Evolutionary conservation across 106 monocot species (phyloP), one percentile per base, ranked within the genome.

Genomic region (Platanthera guangdongensis): DNA sequence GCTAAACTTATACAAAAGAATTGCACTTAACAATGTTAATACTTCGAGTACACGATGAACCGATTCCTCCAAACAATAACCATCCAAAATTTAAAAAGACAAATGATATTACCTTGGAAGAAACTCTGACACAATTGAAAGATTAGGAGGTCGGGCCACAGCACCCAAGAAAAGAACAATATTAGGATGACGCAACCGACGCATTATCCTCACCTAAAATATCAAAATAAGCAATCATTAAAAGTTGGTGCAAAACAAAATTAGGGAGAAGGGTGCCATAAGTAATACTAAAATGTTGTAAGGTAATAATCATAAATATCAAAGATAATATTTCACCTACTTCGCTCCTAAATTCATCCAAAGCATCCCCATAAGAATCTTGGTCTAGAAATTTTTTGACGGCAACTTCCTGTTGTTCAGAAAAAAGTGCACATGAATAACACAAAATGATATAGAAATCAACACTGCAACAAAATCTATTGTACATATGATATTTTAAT

Each of bases 381-480:
- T 97, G 96, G 76, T 97, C 93, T 49, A 97, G 81, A 74, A 97
- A 97, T 59, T 97, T 97, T 86, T 97, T 97, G 13, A 97, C 96
- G 48, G 96, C 96, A 70, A 97, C 96, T 88, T 97, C 96, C 96
- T 97, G 88, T 73, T 52, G 6, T 21, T 72, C 50, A 72, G 4
- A 51, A 51, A 4, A 70, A 48, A n/a, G 16, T 16, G n/a, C 47
- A 48, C 70, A 47, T 47, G 28, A 8, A 19, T 60, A 67, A 67
- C 30, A 39, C 9, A 67, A 13, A 67, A 67, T 30, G 32, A 46
- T 11, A 48, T 48, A 48, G 4, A 3, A 30, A 32, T 65, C 65
- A 65, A 32, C 11, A 65, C 12, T 30, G 32, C 32, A 65, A 32
- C 10, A 65, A 10, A 9, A 30, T 65, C 12, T 32, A 32, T 65